Conservation (phyloP, 768 basidiomycete species). For the Tricholoma sp. region DNA sequence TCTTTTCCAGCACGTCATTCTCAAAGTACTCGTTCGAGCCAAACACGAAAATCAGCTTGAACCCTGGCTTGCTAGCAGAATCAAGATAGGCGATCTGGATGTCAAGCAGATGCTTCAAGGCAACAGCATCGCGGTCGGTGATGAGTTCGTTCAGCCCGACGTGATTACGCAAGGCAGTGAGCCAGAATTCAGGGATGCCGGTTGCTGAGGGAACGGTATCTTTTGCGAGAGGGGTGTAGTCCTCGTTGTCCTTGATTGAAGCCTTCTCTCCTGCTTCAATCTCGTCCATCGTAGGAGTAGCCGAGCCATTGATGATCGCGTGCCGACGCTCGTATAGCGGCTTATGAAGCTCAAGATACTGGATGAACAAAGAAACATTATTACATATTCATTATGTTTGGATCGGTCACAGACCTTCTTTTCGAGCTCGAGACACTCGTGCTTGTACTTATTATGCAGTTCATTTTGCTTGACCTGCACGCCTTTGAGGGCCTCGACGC, state of each 20-base stretch:
- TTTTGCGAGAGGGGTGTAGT: constrained; percentile 58
- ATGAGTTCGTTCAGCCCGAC: constrained; percentile 80
- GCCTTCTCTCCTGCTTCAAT: constrained; percentile 74
- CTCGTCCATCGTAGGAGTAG: constrained; percentile 73
- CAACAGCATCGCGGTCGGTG: constrained; percentile 86
- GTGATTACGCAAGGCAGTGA: constrained; percentile 93
- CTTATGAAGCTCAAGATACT: constrained; percentile 74
- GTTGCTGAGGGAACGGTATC: constrained; percentile 36
- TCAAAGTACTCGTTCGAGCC: constrained; percentile 82
- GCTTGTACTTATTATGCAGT: constrained; percentile 90
- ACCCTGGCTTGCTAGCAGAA: constrained; percentile 67
- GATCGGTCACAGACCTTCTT: constrained; percentile 65
- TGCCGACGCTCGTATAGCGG: constrained; percentile 86
- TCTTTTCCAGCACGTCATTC: constrained; percentile 82
- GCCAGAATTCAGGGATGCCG: constrained; percentile 95
- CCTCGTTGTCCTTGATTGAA: constrained; percentile 70
- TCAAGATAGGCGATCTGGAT: constrained; percentile 75
- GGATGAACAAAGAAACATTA: constrained; percentile 7
- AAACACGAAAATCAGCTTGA: constrained; percentile 86
- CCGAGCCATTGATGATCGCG: constrained; percentile 76
- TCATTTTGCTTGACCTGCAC: constrained; percentile 89
- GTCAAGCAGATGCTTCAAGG: constrained; percentile 79
- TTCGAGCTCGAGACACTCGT: constrained; percentile 92
- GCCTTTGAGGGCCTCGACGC: constrained; percentile 89
- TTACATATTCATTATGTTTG: constrained; percentile 3